Percentiles rank a stretch among this genome's conserved stretches.
Conservation (phyloP, 208 protist genomes). For the Crithidia brevicula region DNA sequence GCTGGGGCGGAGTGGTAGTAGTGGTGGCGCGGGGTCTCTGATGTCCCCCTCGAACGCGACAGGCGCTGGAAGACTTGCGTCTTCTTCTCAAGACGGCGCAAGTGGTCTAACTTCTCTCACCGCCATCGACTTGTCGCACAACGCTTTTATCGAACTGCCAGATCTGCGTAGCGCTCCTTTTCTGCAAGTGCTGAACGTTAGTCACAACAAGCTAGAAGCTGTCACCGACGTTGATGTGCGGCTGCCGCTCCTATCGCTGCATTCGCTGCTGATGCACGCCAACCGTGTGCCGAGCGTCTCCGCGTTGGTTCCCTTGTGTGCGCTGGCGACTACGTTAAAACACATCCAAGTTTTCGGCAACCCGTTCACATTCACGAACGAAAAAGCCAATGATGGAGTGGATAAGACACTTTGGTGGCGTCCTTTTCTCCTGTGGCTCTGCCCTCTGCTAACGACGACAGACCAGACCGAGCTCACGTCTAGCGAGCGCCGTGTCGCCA, state of each 20-base stretch:
- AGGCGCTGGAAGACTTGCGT: background rate
- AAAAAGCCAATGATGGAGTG: background rate
- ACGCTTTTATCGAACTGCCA: constrained; percentile 78
- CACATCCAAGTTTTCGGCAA: constrained; percentile 63
- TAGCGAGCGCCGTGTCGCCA: constrained; percentile 53
- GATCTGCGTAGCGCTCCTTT: constrained; percentile 72
- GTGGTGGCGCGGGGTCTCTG: background rate
- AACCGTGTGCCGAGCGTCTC: constrained; percentile 48
- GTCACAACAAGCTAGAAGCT: constrained; percentile 75
- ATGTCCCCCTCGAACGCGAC: background rate
- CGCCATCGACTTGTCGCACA: constrained; percentile 74
- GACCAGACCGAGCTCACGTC: constrained; percentile 51
- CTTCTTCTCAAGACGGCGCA: constrained; percentile 15
- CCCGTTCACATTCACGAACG: constrained; percentile 40
- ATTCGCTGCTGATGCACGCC: constrained; percentile 48
- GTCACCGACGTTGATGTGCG: constrained; percentile 58
- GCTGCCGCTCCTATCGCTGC: constrained; percentile 63
- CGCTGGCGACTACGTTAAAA: constrained; percentile 62
- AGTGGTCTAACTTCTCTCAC: constrained; percentile 30
- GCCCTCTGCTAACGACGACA: constrained; percentile 54
- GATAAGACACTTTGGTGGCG: constrained; percentile 53
- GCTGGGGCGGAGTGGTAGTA: background rate
- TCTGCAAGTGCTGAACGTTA: constrained; percentile 66
- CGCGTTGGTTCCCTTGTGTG: constrained; percentile 62
- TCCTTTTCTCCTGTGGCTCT: constrained; percentile 70